phyloP scores from a whole-genome alignment of 306 rosid genomes.

The Nissolia schottii region DNA sequence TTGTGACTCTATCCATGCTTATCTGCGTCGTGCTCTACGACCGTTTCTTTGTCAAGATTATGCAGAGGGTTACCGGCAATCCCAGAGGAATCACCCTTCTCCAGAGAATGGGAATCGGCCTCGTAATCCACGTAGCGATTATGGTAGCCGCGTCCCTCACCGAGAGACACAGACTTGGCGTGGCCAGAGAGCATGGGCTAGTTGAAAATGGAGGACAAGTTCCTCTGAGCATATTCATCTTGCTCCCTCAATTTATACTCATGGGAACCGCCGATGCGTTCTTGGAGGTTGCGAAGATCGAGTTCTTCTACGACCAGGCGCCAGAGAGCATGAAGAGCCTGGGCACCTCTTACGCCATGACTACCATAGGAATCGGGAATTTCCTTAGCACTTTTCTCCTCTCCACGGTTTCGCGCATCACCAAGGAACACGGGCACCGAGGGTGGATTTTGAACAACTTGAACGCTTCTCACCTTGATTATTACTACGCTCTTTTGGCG shows the following conservation, averaged over 20 bases:
- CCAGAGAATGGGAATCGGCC: slow-evolving; percentile 59
- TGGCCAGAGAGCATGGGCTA: slow-evolving; percentile 23
- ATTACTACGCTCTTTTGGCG: slow-evolving; percentile 54
- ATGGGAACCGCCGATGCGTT: slow-evolving; percentile 60
- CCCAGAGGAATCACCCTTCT: slow-evolving; percentile 70
- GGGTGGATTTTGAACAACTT: slow-evolving; percentile 70
- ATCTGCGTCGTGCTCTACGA: slow-evolving; percentile 50
- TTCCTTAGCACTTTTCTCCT: slow-evolving; percentile 57
- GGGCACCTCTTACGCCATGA: slow-evolving; percentile 59
- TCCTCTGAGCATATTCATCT: slow-evolving; percentile 55
- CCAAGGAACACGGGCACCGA: slow-evolving; percentile 28
- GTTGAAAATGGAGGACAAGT: slow-evolving; percentile 24
- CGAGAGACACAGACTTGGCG: slow-evolving; percentile 45
- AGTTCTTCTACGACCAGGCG: slow-evolving; percentile 76
- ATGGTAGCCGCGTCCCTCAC: slow-evolving; percentile 44
- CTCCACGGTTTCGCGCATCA: slow-evolving; percentile 35
- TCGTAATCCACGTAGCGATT: slow-evolving; percentile 40
- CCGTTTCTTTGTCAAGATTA: slow-evolving; percentile 41
- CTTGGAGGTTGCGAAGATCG: slow-evolving; percentile 59
- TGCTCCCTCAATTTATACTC: slow-evolving; percentile 61
- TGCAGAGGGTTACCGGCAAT: slow-evolving; percentile 43
- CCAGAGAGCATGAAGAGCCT: slow-evolving; percentile 76
- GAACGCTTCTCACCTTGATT: slow-evolving; percentile 55
- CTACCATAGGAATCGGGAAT: slow-evolving; percentile 55
- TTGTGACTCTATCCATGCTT: slow-evolving; percentile 67